Conservation (phyloP, 139 green algal species). For the Haematococcus sp. region DNA sequence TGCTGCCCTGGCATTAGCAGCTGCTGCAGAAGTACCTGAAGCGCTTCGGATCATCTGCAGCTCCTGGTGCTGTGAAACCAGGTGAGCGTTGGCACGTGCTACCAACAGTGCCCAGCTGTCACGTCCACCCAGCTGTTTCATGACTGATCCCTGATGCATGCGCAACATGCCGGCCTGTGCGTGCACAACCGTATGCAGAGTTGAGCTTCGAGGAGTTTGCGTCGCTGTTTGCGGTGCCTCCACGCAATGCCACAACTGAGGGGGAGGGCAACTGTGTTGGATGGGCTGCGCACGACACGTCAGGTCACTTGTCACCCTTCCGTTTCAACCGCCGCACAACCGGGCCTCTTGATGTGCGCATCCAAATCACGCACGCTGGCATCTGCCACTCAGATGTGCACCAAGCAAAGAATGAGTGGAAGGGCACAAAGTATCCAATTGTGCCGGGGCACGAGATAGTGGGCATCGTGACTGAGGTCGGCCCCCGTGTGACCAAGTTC, state of each 20-base stretch:
- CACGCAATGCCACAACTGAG: neutral
- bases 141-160: no score
- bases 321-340: slow-evolving; percentile 45
- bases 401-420: slow-evolving; percentile 68
- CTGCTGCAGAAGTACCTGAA: no score
- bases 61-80: no score
- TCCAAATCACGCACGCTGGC: slow-evolving; percentile 45
- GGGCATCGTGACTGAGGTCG: slow-evolving; percentile 79
- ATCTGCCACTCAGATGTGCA: slow-evolving; percentile 89
- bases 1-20: no score
- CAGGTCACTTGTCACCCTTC: slow-evolving; percentile 49
- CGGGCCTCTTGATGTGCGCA: neutral
- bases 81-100: no score
- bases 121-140: no score
- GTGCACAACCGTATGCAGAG: no score
- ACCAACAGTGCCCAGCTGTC: no score
- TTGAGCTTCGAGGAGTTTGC: slow-evolving; percentile 17
- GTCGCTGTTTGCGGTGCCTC: neutral
- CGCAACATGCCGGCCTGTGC: no score
- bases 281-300: slow-evolving; percentile 58
- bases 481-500: slow-evolving; percentile 61
- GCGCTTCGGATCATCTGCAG: no score
- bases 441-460: slow-evolving; percentile 84
- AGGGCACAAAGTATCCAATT: slow-evolving; percentile 56
- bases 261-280: slow-evolving; percentile 53